Evolutionary conservation across 805 yeast genomes (phyloP), one percentile per base, ranked within the genome.

Genomic region (Millerozyma acaciae): DNA sequence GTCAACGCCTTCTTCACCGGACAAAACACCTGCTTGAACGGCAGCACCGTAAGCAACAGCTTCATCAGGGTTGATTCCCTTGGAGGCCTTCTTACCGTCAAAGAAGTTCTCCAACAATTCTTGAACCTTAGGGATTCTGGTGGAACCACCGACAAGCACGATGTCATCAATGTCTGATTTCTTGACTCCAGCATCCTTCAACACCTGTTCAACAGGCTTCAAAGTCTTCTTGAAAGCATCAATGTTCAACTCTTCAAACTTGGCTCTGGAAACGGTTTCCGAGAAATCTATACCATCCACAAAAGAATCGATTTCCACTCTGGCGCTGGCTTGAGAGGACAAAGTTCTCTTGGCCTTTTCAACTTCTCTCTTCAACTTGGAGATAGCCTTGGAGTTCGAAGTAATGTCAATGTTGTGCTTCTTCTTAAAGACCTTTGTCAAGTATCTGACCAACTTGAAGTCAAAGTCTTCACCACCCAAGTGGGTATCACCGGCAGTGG

Each of bases 11-110:
- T 83, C 93, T 88, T 76, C 79, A 75, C 96, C 96, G 53, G 96
- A 84, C 70, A 89, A 78, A 73, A 90, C 86, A 64, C 97, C 97
- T 75, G 96, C 97, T 77, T 89, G 97, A 57, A 89, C 97, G 60
- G 97, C 97, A 60, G 97, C 97, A 60, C 73, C 73, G 53, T 65
- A 67, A 24, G 73, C 73, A 45, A 67, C 73, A 46, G 73, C 73
- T 57, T 67, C 73, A 51, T 67, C 73, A 13, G 73, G 72, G 57
- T 67, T 67, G 44, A 67, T 66, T 53, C 71, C 70, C 57, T 65
- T 65, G 39, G 69, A 63, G 27, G 68, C 70, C 52, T 65, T 65
- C 60, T 67, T 67, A 48, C 72, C 73, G 58, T 87, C 95, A 47
- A 67, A 67, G 62, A 54, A 66, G 42, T 60, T 55, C 45, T 66